Evolutionary conservation across 2,329 filamentous ascomycete genomes (phyloP).

Genomic region (Bipolaris bicolor): DNA sequence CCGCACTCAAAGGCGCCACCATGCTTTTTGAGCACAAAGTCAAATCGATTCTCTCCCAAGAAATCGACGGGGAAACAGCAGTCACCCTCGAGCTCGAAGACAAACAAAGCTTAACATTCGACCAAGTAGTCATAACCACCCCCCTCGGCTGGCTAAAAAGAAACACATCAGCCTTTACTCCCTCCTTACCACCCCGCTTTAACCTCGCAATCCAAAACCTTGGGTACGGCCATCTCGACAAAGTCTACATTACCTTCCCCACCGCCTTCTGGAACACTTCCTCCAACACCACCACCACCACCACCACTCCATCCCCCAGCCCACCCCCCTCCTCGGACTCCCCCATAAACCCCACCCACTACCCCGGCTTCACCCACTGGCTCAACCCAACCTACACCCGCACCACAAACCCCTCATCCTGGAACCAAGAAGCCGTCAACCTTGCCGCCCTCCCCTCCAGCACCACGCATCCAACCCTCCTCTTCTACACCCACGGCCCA

Average conservation of each 20-base stretch:
- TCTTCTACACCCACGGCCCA: slow-evolving; percentile 79
- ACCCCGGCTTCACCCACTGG: slow-evolving; percentile 77
- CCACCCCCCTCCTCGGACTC: slow-evolving; percentile 29
- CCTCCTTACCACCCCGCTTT: slow-evolving; percentile 64
- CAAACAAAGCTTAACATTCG: slow-evolving; percentile 60
- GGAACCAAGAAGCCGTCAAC: slow-evolving; percentile 80
- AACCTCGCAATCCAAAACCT: slow-evolving; percentile 67
- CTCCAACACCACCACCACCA: neutral
- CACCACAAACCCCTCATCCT: slow-evolving; percentile 66
- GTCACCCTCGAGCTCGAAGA: slow-evolving; percentile 54
- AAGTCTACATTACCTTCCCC: slow-evolving; percentile 69
- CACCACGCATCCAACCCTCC: slow-evolving; percentile 75
- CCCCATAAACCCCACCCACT: slow-evolving; percentile 43
- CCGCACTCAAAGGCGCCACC: slow-evolving; percentile 61
- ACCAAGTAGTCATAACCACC: slow-evolving; percentile 71
- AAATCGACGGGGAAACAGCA: slow-evolving; percentile 22
- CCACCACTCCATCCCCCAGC: slow-evolving; percentile 1
- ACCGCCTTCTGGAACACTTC: slow-evolving; percentile 71
- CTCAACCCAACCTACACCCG: slow-evolving; percentile 71
- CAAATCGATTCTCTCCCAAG: slow-evolving; percentile 47
- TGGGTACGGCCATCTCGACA: slow-evolving; percentile 74
- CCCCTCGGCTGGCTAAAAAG: slow-evolving; percentile 65
- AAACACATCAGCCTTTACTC: slow-evolving; percentile 60
- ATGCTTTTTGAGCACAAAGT: slow-evolving; percentile 60
- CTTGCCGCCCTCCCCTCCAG: slow-evolving; percentile 67